Evolutionary conservation across 2,329 filamentous ascomycete species (phyloP).

Genomic region (Neopestalotiopsis sp.): DNA sequence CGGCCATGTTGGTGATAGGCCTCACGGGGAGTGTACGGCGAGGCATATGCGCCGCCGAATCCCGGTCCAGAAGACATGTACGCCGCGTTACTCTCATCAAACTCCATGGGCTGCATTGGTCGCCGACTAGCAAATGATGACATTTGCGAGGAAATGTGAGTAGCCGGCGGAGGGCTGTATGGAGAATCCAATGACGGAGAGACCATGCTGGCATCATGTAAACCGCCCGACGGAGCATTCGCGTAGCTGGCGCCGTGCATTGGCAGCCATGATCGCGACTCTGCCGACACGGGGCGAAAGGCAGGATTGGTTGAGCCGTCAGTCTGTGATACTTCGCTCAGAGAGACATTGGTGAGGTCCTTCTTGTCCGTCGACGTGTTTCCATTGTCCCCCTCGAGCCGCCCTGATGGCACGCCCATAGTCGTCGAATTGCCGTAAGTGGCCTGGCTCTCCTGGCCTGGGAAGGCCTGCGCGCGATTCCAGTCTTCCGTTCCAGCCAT

Average conservation of each 20-base stretch:
- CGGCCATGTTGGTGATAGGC: conserved; percentile 24
- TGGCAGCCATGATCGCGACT: conserved; percentile 23
- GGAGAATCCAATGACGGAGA: conserved; percentile 10
- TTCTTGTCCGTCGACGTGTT: background rate
- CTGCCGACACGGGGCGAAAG: conserved; percentile 20
- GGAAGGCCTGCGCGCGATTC: background rate
- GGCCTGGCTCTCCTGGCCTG: background rate
- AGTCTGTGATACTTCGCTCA: conserved; percentile 21
- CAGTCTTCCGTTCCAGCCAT: background rate
- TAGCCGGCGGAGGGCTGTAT: conserved; percentile 12
- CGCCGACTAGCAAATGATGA: conserved; percentile 18
- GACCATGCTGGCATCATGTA: conserved; percentile 22
- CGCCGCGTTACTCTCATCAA: conserved; percentile 23
- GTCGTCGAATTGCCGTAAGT: background rate
- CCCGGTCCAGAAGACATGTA: conserved; percentile 21
- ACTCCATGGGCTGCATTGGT: conserved; percentile 27
- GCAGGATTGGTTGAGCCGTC: conserved; percentile 11
- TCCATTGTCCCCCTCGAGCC: background rate
- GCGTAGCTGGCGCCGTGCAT: conserved; percentile 9
- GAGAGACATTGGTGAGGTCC: conserved; percentile 22
- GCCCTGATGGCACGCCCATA: background rate
- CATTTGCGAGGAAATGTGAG: conserved; percentile 14
- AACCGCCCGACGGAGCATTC: conserved; percentile 9
- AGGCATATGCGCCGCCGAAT: conserved; percentile 23
- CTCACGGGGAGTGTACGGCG: conserved; percentile 18